phyloP scores from a whole-genome alignment of 73 alveolate genomes.

The Uronychia binucleata region DNA sequence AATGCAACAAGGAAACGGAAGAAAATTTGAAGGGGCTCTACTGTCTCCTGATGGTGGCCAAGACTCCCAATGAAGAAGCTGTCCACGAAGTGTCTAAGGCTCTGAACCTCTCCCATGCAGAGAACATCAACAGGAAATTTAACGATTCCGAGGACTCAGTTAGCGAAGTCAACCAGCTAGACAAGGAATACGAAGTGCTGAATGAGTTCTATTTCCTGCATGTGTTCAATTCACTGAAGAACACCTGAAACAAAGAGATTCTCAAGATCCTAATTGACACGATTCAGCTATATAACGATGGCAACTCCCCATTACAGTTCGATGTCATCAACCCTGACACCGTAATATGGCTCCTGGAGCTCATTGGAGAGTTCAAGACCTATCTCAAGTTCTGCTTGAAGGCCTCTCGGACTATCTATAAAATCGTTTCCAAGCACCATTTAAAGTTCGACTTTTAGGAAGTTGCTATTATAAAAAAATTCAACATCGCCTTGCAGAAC shows the following conservation, averaged over 20 bases:
- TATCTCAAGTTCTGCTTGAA: slow-evolving; percentile 30
- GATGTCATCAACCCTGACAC: slow-evolving; percentile 65
- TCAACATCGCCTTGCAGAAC: slow-evolving; percentile 16
- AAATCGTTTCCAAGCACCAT: slow-evolving; percentile 45
- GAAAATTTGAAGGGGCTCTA: slow-evolving; percentile 41
- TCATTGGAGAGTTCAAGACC: slow-evolving; percentile 7
- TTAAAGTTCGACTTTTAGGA: slow-evolving; percentile 60
- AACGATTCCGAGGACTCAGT: background rate
- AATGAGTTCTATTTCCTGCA: slow-evolving; percentile 49
- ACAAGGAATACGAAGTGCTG: slow-evolving; percentile 3
- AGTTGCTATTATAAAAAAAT: slow-evolving; percentile 56
- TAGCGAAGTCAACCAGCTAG: too few relatives aligned
- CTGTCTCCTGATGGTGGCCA: slow-evolving; percentile 51
- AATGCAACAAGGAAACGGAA: slow-evolving; percentile 2
- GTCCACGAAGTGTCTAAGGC: slow-evolving; percentile 23
- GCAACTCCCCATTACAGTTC: slow-evolving; percentile 12
- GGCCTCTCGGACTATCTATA: slow-evolving; percentile 37
- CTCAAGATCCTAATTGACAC: slow-evolving; percentile 21
- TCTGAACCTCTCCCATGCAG: background rate
- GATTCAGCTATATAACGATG: slow-evolving; percentile 20
- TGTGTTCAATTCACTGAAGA: slow-evolving; percentile 49
- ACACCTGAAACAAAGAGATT: slow-evolving; percentile 25
- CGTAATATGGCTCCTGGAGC: slow-evolving; percentile 57
- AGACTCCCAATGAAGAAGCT: slow-evolving; percentile 35
- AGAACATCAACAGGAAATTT: too few relatives aligned